Base-by-base conservation (phyloP, 805 yeast genomes). In the Candida wancherniae region DNA sequence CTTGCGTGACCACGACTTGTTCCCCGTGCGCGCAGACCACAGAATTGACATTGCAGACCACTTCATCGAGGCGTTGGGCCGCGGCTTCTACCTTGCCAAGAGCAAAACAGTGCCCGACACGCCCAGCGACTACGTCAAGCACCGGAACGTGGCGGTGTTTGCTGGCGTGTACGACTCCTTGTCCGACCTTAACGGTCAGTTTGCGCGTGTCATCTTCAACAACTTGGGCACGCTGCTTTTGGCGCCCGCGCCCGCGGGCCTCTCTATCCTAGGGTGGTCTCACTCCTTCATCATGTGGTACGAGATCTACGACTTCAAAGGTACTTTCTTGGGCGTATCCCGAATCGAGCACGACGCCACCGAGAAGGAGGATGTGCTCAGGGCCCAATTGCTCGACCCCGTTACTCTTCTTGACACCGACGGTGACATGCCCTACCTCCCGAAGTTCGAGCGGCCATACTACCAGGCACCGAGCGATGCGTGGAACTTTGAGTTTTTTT, bases 221-320 rank as follows among this genome's bases (percentile, higher is more conserved):
- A 36, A 45, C 5, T 36, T 63, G 22, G 62, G 51, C 8, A 36
- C 22, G 10, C 49, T 44, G 29, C 35, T 61, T 3, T 24, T 44
- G n/a, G 54, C 67, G 6, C 65, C 67, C 4, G 29, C 34, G 2
- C 19, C 12, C 8, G 15, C 19, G 5, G 30, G 24, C 8, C 34
- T 30, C 18, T 5, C 8, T 6, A 11, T 9, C 7, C 29, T 42
- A 3, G 25, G 19, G 9, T 37, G 44, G 42, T 21, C n/a, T 25
- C 40, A 42, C 26, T 17, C 51, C 4, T 63, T 64, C 33, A 31
- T 44, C 4, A 42, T 51, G 11, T 62, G 67, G 67, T 60, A 45
- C 33, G 69, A 63, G 37, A 22, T 61, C 7, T 65, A 62, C 37
- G 58, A 61, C 36, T 42, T 39, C 33, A 34, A 32, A 17, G 70